A percentile compares a stretch with the other conserved stretches of the same genome.
Conservation (phyloP, 768 basidiomycete species). For the Boletus reticuloceps region DNA sequence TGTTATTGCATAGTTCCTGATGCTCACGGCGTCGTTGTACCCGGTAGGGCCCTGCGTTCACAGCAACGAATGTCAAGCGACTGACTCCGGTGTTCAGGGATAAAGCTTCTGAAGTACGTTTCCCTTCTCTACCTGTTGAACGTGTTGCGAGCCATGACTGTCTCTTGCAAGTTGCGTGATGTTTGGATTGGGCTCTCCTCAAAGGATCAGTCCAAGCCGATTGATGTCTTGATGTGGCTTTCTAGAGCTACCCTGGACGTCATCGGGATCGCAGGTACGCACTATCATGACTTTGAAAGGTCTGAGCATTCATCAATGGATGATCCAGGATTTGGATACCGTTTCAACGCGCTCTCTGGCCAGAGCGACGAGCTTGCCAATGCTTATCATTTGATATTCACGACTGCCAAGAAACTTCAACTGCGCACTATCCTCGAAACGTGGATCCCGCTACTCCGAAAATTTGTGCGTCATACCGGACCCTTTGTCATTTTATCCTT, state of each 20-base stretch:
- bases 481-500: background rate
- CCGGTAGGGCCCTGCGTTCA: slow-evolving; percentile 50
- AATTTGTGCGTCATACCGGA: slow-evolving; percentile 39
- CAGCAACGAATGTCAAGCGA: slow-evolving; percentile 45
- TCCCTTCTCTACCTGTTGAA: background rate
- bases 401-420: slow-evolving; percentile 50
- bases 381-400: slow-evolving; percentile 54
- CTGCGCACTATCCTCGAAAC: slow-evolving; percentile 51
- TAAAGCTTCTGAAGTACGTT: slow-evolving; percentile 51
- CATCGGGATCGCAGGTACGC: slow-evolving; percentile 66
- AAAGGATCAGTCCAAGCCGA: slow-evolving; percentile 21
- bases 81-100: slow-evolving; percentile 56
- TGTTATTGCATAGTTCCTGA: background rate
- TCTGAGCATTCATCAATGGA: background rate
- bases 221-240: slow-evolving; percentile 66
- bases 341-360: slow-evolving; percentile 51
- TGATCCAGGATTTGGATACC: slow-evolving; percentile 50
- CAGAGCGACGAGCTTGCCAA: slow-evolving; percentile 51
- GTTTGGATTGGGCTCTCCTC: slow-evolving; percentile 33
- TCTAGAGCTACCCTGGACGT: slow-evolving; percentile 71
- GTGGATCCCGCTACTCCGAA: slow-evolving; percentile 55
- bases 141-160: background rate
- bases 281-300: background rate
- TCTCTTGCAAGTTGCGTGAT: slow-evolving; percentile 42
- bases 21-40: background rate